These are phyloP conservation scores for Boletus barrowsii DNA, from an alignment of 768 basidiomycete genomes.

Conservation along the genomic window DNA sequence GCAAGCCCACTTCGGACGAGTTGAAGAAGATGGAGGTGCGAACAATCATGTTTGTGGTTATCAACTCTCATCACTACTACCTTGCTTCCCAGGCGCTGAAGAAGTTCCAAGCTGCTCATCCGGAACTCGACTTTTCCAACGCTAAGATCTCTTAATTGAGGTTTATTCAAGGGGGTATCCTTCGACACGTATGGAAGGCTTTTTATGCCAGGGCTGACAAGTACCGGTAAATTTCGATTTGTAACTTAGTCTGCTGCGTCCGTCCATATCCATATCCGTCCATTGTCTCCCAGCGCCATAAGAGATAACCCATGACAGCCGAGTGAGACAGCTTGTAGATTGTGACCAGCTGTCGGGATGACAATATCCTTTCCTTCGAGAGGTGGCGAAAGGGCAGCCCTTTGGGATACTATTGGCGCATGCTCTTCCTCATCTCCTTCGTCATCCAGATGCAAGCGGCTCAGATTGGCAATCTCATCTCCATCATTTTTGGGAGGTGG, in stretches of 20 bases:
- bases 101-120: conserved; percentile 88
- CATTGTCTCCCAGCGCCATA: conserved; percentile 18
- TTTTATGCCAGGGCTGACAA: not conserved
- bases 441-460: conserved; percentile 28
- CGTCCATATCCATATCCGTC: conserved; percentile 28
- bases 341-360: conserved; percentile 13
- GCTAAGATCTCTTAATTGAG: conserved; percentile 73
- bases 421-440: conserved; percentile 24
- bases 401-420: not conserved
- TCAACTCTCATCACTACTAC: not conserved
- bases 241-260: conserved; percentile 13
- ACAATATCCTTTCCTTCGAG: conserved; percentile 21
- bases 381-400: conserved; percentile 16
- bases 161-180: not conserved
- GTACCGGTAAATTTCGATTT: not conserved
- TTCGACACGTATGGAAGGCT: not conserved
- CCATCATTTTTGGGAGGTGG: conserved; percentile 33
- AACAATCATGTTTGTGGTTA: not conserved
- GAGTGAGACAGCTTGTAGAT: conserved; percentile 42
- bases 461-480: conserved; percentile 19
- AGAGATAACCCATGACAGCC: conserved; percentile 39
- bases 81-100: conserved; percentile 57
- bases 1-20: conserved; percentile 94
- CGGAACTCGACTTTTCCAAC: conserved; percentile 92
- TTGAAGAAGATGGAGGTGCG: conserved; percentile 86